phyloP scores from a whole-genome alignment of 768 basidiomycete genomes.

The Pulveroboletus sp. region DNA sequence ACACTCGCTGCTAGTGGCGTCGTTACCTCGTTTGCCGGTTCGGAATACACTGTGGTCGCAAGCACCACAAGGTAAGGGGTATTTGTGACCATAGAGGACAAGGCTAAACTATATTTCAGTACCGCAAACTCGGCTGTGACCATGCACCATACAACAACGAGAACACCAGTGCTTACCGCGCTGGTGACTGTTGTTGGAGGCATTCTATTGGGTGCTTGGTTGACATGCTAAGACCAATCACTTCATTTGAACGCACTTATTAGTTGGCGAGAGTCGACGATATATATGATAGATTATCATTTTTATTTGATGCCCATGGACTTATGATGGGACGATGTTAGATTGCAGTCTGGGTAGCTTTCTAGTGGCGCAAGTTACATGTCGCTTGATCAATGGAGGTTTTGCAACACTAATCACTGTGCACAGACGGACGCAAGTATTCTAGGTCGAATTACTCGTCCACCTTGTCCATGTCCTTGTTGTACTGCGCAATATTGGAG shows the following conservation, averaged over 20 bases:
- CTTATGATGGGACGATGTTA: not conserved
- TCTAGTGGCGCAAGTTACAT: not conserved
- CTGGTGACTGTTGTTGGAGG: conserved; percentile 30
- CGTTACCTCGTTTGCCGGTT: conserved; percentile 51
- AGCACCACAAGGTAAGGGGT: conserved; percentile 14
- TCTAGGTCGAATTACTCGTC: conserved; percentile 14
- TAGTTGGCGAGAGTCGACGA: no score
- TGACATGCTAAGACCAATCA: conserved; percentile 26
- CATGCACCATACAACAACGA: conserved; percentile 12
- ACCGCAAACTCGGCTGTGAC: conserved; percentile 14
- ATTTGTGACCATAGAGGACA: not conserved
- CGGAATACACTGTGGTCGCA: conserved; percentile 46
- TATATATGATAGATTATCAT: no score
- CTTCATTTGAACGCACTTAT: not conserved
- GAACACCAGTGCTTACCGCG: conserved; percentile 28
- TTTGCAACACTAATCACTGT: not conserved
- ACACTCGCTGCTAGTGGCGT: conserved; percentile 50
- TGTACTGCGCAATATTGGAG: conserved; percentile 39
- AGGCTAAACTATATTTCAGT: conserved; percentile 5
- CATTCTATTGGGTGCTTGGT: conserved; percentile 39
- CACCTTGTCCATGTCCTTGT: conserved; percentile 56
- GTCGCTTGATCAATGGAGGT: not conserved
- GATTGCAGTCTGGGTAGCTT: not conserved
- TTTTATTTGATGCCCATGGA: not conserved
- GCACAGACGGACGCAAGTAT: not conserved